A percentile compares a stretch with the other conserved stretches of the same genome.
phyloP scores from a whole-genome alignment of 2,329 filamentous ascomycete genomes.

The Exophiala xenobiotica region DNA sequence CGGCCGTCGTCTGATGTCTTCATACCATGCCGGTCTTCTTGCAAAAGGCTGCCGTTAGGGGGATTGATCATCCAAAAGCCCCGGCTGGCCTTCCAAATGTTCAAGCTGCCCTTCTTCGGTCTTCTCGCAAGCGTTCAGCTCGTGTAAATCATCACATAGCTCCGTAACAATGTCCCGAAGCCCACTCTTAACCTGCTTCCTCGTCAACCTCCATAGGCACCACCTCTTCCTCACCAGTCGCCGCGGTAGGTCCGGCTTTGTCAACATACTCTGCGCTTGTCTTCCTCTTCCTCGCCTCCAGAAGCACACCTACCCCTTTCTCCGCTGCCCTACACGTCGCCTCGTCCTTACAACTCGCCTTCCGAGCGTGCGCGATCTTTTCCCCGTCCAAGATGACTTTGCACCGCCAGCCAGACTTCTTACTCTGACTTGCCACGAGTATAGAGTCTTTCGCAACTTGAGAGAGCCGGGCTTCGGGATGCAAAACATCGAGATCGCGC shows the following conservation, averaged over 20 bases:
- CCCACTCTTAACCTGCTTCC: too few species aligned
- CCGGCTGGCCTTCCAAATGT: too few species aligned
- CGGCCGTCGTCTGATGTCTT: too few species aligned
- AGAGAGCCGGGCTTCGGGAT: conserved; percentile 12
- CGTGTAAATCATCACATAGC: too few species aligned
- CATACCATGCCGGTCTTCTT: too few species aligned
- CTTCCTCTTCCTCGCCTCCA: conserved; percentile 3
- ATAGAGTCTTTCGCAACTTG: background rate
- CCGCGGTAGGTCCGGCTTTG: background rate
- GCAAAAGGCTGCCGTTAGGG: too few species aligned
- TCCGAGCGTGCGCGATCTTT: conserved; percentile 9
- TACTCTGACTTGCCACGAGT: conserved; percentile 1
- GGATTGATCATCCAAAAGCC: too few species aligned
- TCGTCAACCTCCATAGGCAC: background rate
- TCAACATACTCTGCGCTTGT: background rate
- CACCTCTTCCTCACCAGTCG: background rate
- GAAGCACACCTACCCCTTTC: conserved; percentile 14
- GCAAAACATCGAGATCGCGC: conserved; percentile 11
- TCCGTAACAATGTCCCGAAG: too few species aligned
- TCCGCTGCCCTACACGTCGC: conserved; percentile 21
- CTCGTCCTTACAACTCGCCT: conserved; percentile 20
- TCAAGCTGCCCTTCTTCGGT: too few species aligned
- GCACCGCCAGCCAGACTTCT: conserved; percentile 12
- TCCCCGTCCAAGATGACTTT: conserved; percentile 17
- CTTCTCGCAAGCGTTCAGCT: too few species aligned